phyloP scores from a whole-genome alignment of 1,284 basidiomycete species.

The Cutaneotrichosporon cutaneum region DNA sequence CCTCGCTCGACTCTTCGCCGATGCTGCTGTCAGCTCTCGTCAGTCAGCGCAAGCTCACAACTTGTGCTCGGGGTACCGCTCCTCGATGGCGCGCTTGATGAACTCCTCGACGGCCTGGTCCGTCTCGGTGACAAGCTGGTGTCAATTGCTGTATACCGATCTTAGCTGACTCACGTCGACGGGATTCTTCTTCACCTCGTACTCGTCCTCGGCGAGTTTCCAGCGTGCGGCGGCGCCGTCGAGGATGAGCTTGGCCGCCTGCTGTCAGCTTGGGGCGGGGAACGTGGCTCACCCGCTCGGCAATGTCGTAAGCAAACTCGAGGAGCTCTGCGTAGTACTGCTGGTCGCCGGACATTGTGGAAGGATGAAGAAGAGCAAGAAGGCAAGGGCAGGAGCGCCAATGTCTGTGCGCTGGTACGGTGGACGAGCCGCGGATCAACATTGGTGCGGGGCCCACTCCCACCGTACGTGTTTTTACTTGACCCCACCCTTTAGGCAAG shows the following conservation, averaged over 20 bases:
- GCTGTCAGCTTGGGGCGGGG: background rate
- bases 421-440: background rate
- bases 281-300: constrained; percentile 25
- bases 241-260: constrained; percentile 29
- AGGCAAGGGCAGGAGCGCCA: background rate
- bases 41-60: constrained; percentile 55
- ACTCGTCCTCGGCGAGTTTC: constrained; percentile 20
- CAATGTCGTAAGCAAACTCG: constrained; percentile 27
- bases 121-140: constrained; percentile 81
- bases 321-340: constrained; percentile 30
- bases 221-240: constrained; percentile 36
- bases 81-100: constrained; percentile 68
- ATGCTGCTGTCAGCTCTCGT: constrained; percentile 56
- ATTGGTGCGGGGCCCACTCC: background rate
- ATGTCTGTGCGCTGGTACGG: constrained; percentile 10
- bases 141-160: background rate
- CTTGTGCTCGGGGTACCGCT: constrained; percentile 71
- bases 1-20: constrained; percentile 81
- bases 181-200: constrained; percentile 42
- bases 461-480: background rate
- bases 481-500: background rate
- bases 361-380: background rate
- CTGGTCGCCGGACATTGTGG: constrained; percentile 11
- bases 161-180: constrained; percentile 58
- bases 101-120: constrained; percentile 88